Base-by-base conservation (phyloP, 441 rosid genomes). In the Metrosideros polymorpha region DNA sequence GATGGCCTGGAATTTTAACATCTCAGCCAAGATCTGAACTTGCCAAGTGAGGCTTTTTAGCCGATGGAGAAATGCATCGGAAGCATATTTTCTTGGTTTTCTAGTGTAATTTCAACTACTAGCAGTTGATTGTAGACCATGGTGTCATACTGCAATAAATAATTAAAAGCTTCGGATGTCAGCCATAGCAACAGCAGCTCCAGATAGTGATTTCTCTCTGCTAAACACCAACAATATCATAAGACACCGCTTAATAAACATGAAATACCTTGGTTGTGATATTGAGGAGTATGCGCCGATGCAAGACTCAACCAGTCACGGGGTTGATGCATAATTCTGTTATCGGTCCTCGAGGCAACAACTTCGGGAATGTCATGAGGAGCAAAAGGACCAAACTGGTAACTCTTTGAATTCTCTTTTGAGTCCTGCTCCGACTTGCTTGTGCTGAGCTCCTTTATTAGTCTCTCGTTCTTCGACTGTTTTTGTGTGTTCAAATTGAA, bases 311-410 rank as follows among this genome's bases (percentile, higher is more conserved):
- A 93, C 92, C 92, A 94, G 84, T 96, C 96, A 71, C 89, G 89
- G 50, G 87, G 87, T 86, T 87, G 88, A 83, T 86, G 89, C 27
- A 47, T 86, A 52, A 88, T 91, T 42, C 59, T 83, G 14, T 91
- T 89, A 84, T 89, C 91, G 18, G 84, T 22, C 1, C n/a, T 54
- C 1, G 87, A 43, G 56, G 84, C 82, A 83, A 84, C 84, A 19
- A 50, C 85, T 89, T 89, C 88, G 84, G 93, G 54, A 47, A 87
- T 84, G 52, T 79, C 84, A 54, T 84, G 85, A 55, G 99, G 99
- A 83, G 95, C 94, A 88, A 96, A 97, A 52, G 99, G 98, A 89
- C 99, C 99, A 93, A 95, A 97, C 54, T 92, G 90, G 84, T 90
- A 93, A 90, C 90, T 91, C 87, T 87, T 91, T 82, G 91, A 79